Evolutionary conservation across 768 basidiomycete genomes (phyloP), one percentile per base, ranked within the genome.

Genomic region (Pisolithus microcarpus): DNA sequence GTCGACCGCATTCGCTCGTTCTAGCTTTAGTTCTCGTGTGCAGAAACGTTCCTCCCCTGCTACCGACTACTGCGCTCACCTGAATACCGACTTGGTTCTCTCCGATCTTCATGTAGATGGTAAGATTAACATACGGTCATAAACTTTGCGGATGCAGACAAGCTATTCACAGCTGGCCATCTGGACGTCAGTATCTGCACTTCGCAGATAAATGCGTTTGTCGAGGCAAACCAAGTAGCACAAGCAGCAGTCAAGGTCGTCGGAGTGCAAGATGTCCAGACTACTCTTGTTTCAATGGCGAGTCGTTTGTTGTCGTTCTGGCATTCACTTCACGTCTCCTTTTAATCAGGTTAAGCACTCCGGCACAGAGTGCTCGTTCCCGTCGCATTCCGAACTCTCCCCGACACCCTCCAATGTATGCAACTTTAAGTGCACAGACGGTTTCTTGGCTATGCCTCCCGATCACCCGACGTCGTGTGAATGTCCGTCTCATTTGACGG

Each of bases 281-380:
- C 44, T 13, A 39, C 55, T 4, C 38, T 71, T 40, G 49, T 26
- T 16, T 49, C 15, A 31, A 47, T 72, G 59, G 71, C 64, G 49
- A 16, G 44, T 46, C 11, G 34, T 34, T 15, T 34, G 13, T 15
- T 34, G 34, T 21, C 8, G 43, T 23, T 42, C 24, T 39, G 4
- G 1, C 39, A 40, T 7, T 30, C 34, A 48, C 16, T 1, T n/a
- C 15, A 21, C 16, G 38, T 21, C 16, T 10, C 11, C 9, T 5
- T 3, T 10, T 23, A 40, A 28, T 18, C 31, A 70, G 71, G 58
- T 70, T 48, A 56, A 61, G 43, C 37, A 38, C 24, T 23, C 42
- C 0, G 59, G 60, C 37, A 37, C 56, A 26, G 37, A 62, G 36
- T 72, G 72, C 51, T 46, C 58, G 7, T 71, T 65, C 51, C 72